phyloP scores from a whole-genome alignment of 2,329 filamentous ascomycete genomes.

The Paracamarosporium sp. region DNA sequence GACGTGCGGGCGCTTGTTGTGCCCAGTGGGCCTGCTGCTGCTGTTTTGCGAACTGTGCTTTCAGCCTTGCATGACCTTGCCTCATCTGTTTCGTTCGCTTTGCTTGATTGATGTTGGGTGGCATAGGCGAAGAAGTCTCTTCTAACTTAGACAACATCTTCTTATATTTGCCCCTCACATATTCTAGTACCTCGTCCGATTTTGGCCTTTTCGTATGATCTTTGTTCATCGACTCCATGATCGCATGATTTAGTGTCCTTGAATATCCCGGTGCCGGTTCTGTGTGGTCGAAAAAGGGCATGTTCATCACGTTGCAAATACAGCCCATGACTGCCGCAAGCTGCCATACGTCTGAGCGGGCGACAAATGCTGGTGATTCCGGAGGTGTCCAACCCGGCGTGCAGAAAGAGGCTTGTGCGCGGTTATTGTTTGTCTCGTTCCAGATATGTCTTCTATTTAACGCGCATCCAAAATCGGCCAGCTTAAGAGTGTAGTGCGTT shows the following conservation, averaged over 20 bases:
- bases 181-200: conserved; percentile 6
- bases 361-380: background rate
- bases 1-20: background rate
- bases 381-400: conserved; percentile 1
- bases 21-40: background rate
- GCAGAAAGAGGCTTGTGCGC: background rate
- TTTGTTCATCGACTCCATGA: conserved; percentile 1
- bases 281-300: background rate
- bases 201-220: conserved; percentile 4
- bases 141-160: background rate
- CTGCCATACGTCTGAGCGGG: conserved; percentile 8
- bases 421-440: background rate
- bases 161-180: conserved; percentile 1
- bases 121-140: background rate
- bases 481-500: conserved; percentile 6
- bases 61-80: background rate
- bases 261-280: conserved; percentile 13
- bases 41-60: background rate
- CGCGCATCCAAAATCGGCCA: conserved; percentile 14
- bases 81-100: background rate
- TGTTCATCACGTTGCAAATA: conserved; percentile 5
- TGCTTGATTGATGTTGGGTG: background rate
- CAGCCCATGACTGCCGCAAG: conserved; percentile 13
- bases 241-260: conserved; percentile 3
- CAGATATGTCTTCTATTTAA: conserved; percentile 3